These are phyloP conservation scores for Coemansia sp. DNA, from an alignment of 192 early-diverging fungal species.

Conservation along the genomic window DNA sequence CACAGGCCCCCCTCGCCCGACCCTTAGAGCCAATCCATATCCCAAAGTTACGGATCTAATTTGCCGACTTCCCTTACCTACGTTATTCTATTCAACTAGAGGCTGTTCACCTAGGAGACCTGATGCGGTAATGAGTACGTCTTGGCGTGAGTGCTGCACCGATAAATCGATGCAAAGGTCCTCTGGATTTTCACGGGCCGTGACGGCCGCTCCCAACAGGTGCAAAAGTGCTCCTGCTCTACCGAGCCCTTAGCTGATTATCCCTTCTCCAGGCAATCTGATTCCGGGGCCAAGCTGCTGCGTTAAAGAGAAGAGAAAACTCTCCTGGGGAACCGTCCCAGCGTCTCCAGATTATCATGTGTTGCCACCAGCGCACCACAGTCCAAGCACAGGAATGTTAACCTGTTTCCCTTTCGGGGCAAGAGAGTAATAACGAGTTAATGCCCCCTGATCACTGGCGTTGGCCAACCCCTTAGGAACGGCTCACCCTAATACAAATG, in stretches of 20 bases:
- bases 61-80: conserved; percentile 86
- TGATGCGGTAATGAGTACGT: conserved; percentile 77
- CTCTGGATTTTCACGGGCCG: conserved; percentile 75
- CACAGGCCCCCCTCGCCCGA: conserved; percentile 55
- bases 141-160: conserved; percentile 60
- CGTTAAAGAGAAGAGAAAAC: conserved; percentile 77
- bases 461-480: conserved; percentile 74
- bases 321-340: conserved; percentile 65
- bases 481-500: conserved; percentile 75
- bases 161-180: conserved; percentile 51
- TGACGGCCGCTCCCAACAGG: conserved; percentile 63
- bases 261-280: conserved; percentile 67
- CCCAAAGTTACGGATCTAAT: conserved; percentile 83
- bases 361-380: conserved; percentile 66
- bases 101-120: conserved; percentile 81
- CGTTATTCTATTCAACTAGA: conserved; percentile 83
- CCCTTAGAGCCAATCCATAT: conserved; percentile 85
- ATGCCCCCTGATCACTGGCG: conserved; percentile 37
- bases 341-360: conserved; percentile 70
- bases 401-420: conserved; percentile 75
- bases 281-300: conserved; percentile 58
- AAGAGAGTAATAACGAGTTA: conserved; percentile 7
- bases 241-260: conserved; percentile 33
- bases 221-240: conserved; percentile 48
- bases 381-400: conserved; percentile 76